Evolutionary conservation across 768 basidiomycete genomes (phyloP).

Genomic region (Lanmaoa pseudosensibilis): DNA sequence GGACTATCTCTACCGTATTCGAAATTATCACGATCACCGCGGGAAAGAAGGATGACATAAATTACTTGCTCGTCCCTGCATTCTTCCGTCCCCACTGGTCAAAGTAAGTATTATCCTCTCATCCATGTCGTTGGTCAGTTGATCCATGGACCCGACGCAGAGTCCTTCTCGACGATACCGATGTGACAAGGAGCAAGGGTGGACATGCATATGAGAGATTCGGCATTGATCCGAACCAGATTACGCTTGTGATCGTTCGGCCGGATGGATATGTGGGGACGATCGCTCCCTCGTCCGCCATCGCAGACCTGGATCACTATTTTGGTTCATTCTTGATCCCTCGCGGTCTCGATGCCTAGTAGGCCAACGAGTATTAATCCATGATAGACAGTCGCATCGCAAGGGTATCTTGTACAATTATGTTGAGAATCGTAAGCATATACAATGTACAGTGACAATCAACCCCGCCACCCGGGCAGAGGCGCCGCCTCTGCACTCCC

Average conservation of each 20-base stretch:
- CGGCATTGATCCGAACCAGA: conserved; percentile 30
- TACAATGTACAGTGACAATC: conserved; percentile 14
- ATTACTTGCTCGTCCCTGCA: conserved; percentile 36
- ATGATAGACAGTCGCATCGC: neutral
- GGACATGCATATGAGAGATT: conserved; percentile 36
- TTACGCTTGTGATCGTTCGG: conserved; percentile 39
- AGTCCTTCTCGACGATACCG: conserved; percentile 39
- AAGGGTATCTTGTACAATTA: conserved; percentile 28
- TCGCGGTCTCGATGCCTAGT: neutral
- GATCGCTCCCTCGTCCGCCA: conserved; percentile 28
- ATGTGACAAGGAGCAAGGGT: conserved; percentile 30
- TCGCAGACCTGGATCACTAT: conserved; percentile 45
- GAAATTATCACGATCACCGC: conserved; percentile 28
- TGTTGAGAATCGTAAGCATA: conserved; percentile 10
- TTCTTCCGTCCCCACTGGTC: conserved; percentile 43
- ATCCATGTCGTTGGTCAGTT: neutral
- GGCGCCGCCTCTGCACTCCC: conserved; percentile 64
- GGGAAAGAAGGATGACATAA: conserved; percentile 34
- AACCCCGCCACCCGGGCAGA: conserved; percentile 51
- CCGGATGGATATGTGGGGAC: conserved; percentile 44
- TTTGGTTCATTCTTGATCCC: conserved; percentile 46
- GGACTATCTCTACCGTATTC: conserved; percentile 31
- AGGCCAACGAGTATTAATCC: neutral
- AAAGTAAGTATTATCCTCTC: conserved; percentile 32
- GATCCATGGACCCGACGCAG: conserved; percentile 18